phyloP scores from a whole-genome alignment of 2,329 filamentous ascomycete genomes.

The Arachnomyces sp. region DNA sequence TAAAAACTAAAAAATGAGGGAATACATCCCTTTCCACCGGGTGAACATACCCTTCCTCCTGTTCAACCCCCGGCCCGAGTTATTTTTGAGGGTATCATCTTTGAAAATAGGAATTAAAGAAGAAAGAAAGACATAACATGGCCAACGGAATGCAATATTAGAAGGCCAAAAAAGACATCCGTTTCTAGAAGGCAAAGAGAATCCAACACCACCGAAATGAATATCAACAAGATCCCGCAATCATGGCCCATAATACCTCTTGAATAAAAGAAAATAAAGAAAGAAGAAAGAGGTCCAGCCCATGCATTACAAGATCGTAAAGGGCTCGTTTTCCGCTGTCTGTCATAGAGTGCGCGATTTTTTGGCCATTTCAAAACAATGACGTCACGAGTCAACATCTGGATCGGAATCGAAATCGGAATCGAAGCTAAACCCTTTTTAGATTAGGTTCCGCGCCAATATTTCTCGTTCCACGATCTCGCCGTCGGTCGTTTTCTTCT shows the following conservation, averaged over 20 bases:
- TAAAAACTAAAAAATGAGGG: too few relatives aligned
- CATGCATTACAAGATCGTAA: slow-evolving; percentile 13
- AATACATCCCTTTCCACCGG: too few relatives aligned
- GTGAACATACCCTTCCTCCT: too few relatives aligned
- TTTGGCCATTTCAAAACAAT: too few relatives aligned
- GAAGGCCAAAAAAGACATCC: background rate
- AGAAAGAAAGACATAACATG: background rate
- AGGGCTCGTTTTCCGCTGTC: slow-evolving; percentile 10
- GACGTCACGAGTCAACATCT: too few relatives aligned
- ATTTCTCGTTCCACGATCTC: slow-evolving; percentile 26
- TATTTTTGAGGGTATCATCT: background rate
- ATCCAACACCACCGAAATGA: slow-evolving; percentile 1
- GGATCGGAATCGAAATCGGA: too few relatives aligned
- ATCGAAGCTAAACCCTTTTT: background rate
- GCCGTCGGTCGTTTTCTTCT: slow-evolving; percentile 26
- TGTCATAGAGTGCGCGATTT: too few relatives aligned
- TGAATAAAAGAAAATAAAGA: slow-evolving; percentile 3
- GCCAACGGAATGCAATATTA: slow-evolving; percentile 7
- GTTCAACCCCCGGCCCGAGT: too few relatives aligned
- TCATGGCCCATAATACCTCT: slow-evolving; percentile 2
- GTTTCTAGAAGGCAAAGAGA: slow-evolving; percentile 1
- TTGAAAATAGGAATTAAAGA: slow-evolving; percentile 8
- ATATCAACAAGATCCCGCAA: background rate
- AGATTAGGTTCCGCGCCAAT: slow-evolving; percentile 21
- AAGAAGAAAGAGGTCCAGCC: too few relatives aligned